Evolutionary conservation across 192 early-diverging fungal genomes (phyloP), one percentile per base, ranked within the genome.

Genomic region (Coemansia sp.): DNA sequence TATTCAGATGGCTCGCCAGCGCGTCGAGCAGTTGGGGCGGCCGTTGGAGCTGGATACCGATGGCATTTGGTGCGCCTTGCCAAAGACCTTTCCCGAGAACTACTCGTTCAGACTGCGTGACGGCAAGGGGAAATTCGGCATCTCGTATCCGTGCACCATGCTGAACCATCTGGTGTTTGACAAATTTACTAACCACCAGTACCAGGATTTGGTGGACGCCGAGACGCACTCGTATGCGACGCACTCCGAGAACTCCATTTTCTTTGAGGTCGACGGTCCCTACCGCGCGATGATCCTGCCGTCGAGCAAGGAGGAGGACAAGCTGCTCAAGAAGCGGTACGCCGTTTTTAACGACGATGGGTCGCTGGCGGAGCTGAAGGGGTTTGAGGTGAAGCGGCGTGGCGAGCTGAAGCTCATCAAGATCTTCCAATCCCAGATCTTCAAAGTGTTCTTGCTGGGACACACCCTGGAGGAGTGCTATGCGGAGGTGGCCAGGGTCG

Each of bases 391-490:
- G 59, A 99, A 99, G 77, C 92, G 97, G 23, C 91, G 97, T 62
- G 97, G 97, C 57, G 97, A 99, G 76, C 86, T 99, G 25, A 97
- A 98, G 73, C 83, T 99, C 26, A 95, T 99, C 85, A 99, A 99
- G 76, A 93, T 93, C 66, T 99, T 99, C 78, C 97, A 99, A 79
- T 90, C 89, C 28, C 87, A 90, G 53, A 89, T 99, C 66, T 99
- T 99, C 83, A 88, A 88, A 52, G 91, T 94, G 31, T 99, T 98
- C 68, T 75, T 99, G 61, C 88, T 95, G 56, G 97, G 97, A 10
- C 61, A 63, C 3, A 91, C 92, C 2, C 75, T 97, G 18, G 86
- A 88, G 42, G 91, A 93, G 72, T 98, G 97, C 75, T 99, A 99
- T 66, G 77, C 67, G 0, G 85, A 89, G 14, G 97, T 98, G 31